Base-by-base conservation (phyloP, 352 stramenopile genomes). In the Globisporangium alternatum region DNA sequence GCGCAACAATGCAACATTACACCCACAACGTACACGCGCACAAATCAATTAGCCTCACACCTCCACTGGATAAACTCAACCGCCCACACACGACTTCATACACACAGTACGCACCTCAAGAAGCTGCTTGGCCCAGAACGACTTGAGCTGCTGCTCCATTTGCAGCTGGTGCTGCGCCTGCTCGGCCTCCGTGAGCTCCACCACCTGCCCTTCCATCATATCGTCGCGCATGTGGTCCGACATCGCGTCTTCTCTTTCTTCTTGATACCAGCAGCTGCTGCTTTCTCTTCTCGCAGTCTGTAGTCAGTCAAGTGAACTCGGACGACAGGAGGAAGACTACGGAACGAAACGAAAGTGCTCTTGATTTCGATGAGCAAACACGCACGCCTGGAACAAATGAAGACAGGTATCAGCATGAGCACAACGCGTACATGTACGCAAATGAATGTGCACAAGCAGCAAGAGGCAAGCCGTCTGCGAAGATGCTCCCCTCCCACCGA, bases 81-180 rank as follows among this genome's bases (percentile, higher is more conserved):
- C 8, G 6, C 44, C 19, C 44, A 51, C 2, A 51, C 19, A 5
- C n/a, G 5, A 10, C n/a, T 30, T 25, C 28, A 48, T 12, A 22
- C 5, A 56, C 2, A 45, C 17, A 60, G 9, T 17, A 57, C 73
- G n/a, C 53, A 87, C 78, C 76, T 95, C 78, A 13, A 91, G 66
- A 21, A 97, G 67, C 71, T 98, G 93, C 60, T 96, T 93, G 31
- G 81, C 81, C 96, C 96, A 99, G 66, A 98, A 99, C 6, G 86
- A 77, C 75, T 93, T 93, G 63, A 95, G 84, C 71, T 95, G 86
- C 72, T 92, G 82, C 73, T 95, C 84, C 74, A 95, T 89, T 68
- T 95, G 84, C 63, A 87, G 73, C 72, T 93, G 83, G 74, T 95
- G 86, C 68, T 90, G 83, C 4, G 84, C 85, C 70, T 93, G 83